Percentiles rank a stretch among this genome's conserved stretches.
phyloP scores from a whole-genome alignment of 495 filamentous ascomycete species.

The Xylaria scruposa region DNA sequence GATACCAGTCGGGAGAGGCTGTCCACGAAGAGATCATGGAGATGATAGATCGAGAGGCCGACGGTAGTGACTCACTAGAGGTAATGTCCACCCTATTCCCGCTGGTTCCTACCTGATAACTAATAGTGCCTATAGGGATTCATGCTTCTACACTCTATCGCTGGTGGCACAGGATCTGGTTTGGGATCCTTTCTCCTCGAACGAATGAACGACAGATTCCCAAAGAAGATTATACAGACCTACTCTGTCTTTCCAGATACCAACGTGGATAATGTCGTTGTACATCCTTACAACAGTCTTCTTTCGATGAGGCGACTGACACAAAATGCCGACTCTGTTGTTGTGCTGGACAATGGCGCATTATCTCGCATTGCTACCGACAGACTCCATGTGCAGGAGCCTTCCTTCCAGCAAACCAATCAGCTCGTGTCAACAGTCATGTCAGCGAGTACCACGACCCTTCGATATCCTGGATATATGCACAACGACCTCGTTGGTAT shows the following conservation, averaged over 20 bases:
- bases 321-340: constrained; percentile 96
- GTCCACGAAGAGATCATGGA: constrained; percentile 98
- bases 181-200: constrained; percentile 95
- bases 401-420: constrained; percentile 96
- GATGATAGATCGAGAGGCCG: constrained; percentile 98
- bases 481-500: constrained; percentile 98
- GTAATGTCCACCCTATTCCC: constrained; percentile 43
- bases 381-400: constrained; percentile 88
- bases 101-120: background rate
- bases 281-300: constrained; percentile 97
- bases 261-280: constrained; percentile 84
- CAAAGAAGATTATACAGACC: constrained; percentile 98
- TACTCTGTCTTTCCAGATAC: constrained; percentile 98
- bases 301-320: constrained; percentile 89
- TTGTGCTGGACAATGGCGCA: constrained; percentile 97
- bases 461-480: constrained; percentile 98
- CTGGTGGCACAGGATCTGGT: constrained; percentile 94
- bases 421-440: constrained; percentile 98
- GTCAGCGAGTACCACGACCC: constrained; percentile 95
- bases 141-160: constrained; percentile 98
- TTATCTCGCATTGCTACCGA: constrained; percentile 93
- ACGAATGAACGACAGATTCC: constrained; percentile 94
- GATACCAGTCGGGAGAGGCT: constrained; percentile 87
- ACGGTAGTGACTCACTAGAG: constrained; percentile 96
- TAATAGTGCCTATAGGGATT: constrained; percentile 69